Evolutionary conservation across 306 rosid species (phyloP).

Genomic region (Rosa multiflora): DNA sequence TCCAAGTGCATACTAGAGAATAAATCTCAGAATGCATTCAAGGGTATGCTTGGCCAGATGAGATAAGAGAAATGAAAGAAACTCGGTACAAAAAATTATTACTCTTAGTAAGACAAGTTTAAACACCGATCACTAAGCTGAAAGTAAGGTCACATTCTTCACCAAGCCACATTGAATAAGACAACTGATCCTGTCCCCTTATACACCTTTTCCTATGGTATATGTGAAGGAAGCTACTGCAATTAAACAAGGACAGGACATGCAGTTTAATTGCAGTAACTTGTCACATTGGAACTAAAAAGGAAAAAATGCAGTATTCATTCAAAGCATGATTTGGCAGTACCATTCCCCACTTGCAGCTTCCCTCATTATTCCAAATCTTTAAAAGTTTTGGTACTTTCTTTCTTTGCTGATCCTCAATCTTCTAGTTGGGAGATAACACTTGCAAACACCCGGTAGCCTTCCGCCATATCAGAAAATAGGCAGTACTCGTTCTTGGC

Average conservation of each 20-base stretch:
- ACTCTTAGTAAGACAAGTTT: background rate
- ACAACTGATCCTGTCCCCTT: background rate
- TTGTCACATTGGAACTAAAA: background rate
- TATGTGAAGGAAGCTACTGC: background rate
- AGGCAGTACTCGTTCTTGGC: constrained; percentile 94
- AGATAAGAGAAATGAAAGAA: background rate
- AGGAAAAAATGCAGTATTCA: background rate
- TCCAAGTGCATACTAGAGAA: background rate
- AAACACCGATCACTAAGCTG: background rate
- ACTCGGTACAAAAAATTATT: background rate
- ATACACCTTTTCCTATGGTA: background rate
- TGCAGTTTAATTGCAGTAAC: background rate
- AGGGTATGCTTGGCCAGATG: background rate
- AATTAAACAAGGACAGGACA: background rate
- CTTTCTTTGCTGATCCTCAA: constrained; percentile 21
- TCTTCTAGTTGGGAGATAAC: constrained; percentile 74
- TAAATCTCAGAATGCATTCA: background rate
- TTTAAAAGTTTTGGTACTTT: background rate
- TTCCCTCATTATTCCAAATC: background rate
- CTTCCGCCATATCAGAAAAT: constrained; percentile 76
- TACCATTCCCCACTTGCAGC: background rate
- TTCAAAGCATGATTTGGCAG: background rate
- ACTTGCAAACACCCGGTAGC: constrained; percentile 67
- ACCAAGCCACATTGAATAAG: background rate
- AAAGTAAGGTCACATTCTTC: background rate